phyloP scores from a whole-genome alignment of 768 basidiomycete species.

The Cystofilobasidium bisporidii region DNA sequence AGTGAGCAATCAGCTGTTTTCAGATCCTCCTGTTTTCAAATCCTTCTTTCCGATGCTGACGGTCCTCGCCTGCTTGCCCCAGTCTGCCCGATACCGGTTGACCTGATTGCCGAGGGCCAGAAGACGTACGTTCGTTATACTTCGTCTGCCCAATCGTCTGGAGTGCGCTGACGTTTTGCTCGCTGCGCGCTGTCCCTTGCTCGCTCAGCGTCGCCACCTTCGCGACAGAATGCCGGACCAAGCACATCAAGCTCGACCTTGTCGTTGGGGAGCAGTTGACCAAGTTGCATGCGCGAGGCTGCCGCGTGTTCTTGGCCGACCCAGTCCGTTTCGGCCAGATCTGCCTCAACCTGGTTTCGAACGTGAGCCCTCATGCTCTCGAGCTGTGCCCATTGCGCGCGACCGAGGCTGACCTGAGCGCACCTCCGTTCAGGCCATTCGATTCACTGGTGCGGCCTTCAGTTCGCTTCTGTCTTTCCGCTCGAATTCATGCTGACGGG shows the following conservation, averaged over 20 bases:
- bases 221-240: conserved; percentile 30
- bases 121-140: background rate
- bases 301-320: conserved; percentile 23
- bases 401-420: no score
- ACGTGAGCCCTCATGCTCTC: conserved; percentile 34
- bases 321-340: conserved; percentile 20
- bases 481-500: background rate
- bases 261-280: conserved; percentile 34
- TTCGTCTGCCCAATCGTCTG: no score
- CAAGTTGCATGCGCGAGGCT: conserved; percentile 30
- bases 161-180: no score
- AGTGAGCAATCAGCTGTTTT: no score
- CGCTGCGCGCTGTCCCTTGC: no score
- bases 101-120: conserved; percentile 32
- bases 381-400: no score
- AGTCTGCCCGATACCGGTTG: conserved; percentile 35
- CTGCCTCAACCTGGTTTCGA: conserved; percentile 38
- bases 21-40: background rate
- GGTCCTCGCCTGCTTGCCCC: background rate
- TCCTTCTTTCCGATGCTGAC: background rate
- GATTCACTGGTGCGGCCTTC: background rate
- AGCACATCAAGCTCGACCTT: conserved; percentile 39
- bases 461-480: background rate
- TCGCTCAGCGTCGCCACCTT: background rate
- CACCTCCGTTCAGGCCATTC: conserved; percentile 8